A percentile compares a stretch with the other conserved stretches of the same genome.
Conservation (phyloP, 2,329 filamentous ascomycete genomes). For the Beauveria pseudobassiana region DNA sequence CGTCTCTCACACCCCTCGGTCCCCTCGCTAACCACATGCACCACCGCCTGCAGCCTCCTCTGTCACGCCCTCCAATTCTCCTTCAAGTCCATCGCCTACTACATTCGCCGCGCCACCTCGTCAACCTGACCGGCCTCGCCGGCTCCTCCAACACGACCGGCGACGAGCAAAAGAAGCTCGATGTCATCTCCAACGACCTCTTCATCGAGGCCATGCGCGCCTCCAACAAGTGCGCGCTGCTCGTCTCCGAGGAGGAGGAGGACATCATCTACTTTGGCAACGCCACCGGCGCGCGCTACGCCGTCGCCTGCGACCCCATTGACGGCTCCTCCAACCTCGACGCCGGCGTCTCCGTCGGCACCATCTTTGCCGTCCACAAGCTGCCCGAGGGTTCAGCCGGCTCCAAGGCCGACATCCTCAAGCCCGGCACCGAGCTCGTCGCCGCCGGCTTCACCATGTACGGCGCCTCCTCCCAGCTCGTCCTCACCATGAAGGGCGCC, state of each 20-base stretch:
- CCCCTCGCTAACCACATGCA: not conserved
- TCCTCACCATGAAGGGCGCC: constrained; percentile 92
- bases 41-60: constrained; percentile 57
- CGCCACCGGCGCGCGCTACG: constrained; percentile 73
- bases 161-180: constrained; percentile 99
- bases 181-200: constrained; percentile 96
- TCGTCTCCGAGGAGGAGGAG: constrained; percentile 98
- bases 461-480: constrained; percentile 89
- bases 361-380: constrained; percentile 93
- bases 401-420: constrained; percentile 77
- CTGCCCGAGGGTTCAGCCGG: constrained; percentile 68
- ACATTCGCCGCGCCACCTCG: constrained; percentile 94
- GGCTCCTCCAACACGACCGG: constrained; percentile 92
- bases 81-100: constrained; percentile 99
- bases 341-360: constrained; percentile 94
- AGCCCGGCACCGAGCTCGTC: constrained; percentile 83
- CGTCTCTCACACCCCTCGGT: not conserved
- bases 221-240: constrained; percentile 78
- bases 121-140: constrained; percentile 91
- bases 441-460: constrained; percentile 99
- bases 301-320: constrained; percentile 94
- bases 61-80: constrained; percentile 98
- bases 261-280: constrained; percentile 81
- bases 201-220: constrained; percentile 94
- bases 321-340: constrained; percentile 97